Evolutionary conservation across 331 rosid species (phyloP).

Genomic region (Pyrus hybrid): DNA sequence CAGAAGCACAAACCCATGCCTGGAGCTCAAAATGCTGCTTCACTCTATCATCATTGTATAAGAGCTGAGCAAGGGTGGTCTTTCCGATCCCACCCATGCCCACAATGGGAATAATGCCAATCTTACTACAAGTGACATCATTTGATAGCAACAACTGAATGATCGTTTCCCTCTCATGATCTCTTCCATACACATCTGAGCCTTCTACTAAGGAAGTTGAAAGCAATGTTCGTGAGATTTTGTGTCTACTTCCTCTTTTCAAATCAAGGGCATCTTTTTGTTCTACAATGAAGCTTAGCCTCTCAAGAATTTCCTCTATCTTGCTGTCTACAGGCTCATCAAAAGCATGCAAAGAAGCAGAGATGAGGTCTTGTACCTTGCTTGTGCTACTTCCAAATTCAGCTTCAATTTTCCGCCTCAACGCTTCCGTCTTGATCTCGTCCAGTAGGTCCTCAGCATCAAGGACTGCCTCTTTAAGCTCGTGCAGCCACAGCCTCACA

Average conservation of each 20-base stretch:
- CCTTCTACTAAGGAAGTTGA: not conserved
- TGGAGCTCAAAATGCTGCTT: not conserved
- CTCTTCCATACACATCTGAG: not conserved
- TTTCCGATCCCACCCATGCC: constrained; percentile 23
- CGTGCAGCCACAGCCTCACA: not conserved
- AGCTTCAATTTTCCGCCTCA: not conserved
- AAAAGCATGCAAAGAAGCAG: not conserved
- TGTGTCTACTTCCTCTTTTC: not conserved
- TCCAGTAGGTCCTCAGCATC: not conserved
- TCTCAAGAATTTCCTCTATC: not conserved
- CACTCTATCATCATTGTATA: constrained; percentile 14
- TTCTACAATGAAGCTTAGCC: not conserved
- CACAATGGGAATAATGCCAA: not conserved
- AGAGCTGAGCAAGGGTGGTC: constrained; percentile 12
- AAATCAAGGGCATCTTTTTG: not conserved
- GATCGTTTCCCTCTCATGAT: not conserved
- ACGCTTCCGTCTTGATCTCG: not conserved
- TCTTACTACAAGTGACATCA: not conserved
- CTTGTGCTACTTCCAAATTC: not conserved
- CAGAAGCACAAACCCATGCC: constrained; percentile 6
- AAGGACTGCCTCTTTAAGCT: not conserved
- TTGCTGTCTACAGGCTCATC: not conserved
- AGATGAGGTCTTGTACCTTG: not conserved
- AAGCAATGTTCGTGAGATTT: not conserved
- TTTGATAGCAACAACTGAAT: not conserved